These are phyloP conservation scores for Torulaspora maleeae DNA, from an alignment of 805 yeast genomes.

Conservation along the genomic window DNA sequence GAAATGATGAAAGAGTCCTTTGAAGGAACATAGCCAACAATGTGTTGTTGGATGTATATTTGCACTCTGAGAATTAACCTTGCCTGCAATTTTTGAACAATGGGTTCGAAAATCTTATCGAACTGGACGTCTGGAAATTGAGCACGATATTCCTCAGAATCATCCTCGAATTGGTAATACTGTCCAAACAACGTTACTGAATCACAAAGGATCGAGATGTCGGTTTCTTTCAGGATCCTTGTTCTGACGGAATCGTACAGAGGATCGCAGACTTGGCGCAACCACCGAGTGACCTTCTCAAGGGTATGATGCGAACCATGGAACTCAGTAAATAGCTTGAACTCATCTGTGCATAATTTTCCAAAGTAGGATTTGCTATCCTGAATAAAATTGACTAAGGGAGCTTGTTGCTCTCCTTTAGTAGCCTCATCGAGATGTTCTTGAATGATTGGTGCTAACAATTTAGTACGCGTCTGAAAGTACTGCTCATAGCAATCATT, in stretches of 20 bases:
- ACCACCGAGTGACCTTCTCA: constrained; percentile 49
- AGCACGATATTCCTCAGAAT: constrained; percentile 27
- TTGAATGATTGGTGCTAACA: constrained; percentile 44
- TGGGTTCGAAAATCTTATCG: constrained; percentile 62
- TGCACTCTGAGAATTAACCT: constrained; percentile 78
- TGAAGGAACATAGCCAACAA: constrained; percentile 61
- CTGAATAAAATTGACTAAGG: constrained; percentile 58
- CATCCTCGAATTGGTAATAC: constrained; percentile 61
- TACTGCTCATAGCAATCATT: constrained; percentile 60
- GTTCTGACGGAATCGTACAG: constrained; percentile 67
- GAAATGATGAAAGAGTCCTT: constrained; percentile 64
- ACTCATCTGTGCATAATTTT: constrained; percentile 58
- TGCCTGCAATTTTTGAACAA: constrained; percentile 71
- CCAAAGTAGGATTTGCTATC: constrained; percentile 55
- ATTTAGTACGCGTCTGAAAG: constrained; percentile 49
- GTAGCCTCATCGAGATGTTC: constrained; percentile 36
- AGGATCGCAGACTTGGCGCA: constrained; percentile 66
- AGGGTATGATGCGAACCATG: constrained; percentile 42
- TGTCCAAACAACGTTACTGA: constrained; percentile 63
- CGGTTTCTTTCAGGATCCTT: constrained; percentile 62
- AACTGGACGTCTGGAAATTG: constrained; percentile 40
- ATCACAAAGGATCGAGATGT: constrained; percentile 67
- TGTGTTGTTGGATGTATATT: constrained; percentile 61
- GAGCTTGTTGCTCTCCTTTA: constrained; percentile 19
- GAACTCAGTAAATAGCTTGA: constrained; percentile 49